phyloP scores from a whole-genome alignment of 2,329 filamentous ascomycete species.

The Colletotrichum plurivorum region DNA sequence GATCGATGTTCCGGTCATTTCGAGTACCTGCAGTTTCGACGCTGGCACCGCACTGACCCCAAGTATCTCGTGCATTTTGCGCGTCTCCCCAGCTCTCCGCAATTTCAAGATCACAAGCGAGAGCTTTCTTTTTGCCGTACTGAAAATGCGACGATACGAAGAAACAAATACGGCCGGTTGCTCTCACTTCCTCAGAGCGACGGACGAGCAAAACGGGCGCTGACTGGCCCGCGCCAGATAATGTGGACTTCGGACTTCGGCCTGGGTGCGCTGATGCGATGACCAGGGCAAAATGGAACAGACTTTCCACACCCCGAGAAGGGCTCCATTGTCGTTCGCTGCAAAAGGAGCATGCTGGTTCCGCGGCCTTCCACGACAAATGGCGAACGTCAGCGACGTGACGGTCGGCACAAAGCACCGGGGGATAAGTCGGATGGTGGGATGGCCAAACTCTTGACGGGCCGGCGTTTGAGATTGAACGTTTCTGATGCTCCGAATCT shows the following conservation, averaged over 20 bases:
- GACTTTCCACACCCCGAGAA: not conserved
- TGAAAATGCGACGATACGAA: constrained; percentile 19
- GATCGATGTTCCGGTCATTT: not conserved
- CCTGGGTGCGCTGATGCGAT: constrained; percentile 9
- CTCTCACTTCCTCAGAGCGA: not conserved
- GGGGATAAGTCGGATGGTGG: constrained; percentile 19
- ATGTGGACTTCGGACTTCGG: not conserved
- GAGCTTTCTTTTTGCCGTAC: constrained; percentile 20
- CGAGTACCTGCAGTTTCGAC: not conserved
- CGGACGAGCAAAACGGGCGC: constrained; percentile 16
- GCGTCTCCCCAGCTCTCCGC: constrained; percentile 5
- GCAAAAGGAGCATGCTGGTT: not conserved
- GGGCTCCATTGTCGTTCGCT: not conserved
- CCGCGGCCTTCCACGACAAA: constrained; percentile 15
- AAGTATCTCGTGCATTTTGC: not conserved
- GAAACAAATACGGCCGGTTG: not conserved
- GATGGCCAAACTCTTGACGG: constrained; percentile 24
- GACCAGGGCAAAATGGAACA: not conserved
- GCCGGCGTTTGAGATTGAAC: constrained; percentile 39
- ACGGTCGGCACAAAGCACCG: not conserved
- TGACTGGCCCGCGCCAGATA: constrained; percentile 5
- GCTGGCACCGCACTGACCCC: too few species aligned
- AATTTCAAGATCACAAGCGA: constrained; percentile 28
- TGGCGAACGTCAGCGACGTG: constrained; percentile 6
- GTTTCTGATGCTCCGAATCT: constrained; percentile 38